Evolutionary conservation across 2,329 filamentous ascomycete genomes (phyloP), one percentile per base, ranked within the genome.

Genomic region (Monosporascus sp.): DNA sequence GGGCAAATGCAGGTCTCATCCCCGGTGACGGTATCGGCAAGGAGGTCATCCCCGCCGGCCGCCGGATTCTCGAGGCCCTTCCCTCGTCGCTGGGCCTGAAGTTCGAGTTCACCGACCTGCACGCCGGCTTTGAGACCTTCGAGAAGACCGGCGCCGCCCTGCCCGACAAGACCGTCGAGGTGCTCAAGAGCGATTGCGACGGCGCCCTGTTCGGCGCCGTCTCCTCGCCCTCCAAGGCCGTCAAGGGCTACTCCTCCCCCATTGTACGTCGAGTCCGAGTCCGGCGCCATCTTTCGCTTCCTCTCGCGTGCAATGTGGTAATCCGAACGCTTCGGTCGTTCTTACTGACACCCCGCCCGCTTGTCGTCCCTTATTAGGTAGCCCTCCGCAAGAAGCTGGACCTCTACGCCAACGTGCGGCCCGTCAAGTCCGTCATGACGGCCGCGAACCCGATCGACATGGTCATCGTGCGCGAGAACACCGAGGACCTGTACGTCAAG

Each of bases 381-480:
- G 94, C 92, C 48, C 87, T 99, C 61, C 91, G 94, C 78, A 99
- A 97, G 81, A 86, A 85, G 67, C 86, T 99, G 63, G 87, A 94
- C 72, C 86, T 99, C 54, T 99, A 96, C 75, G 94, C 94, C 76
- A 99, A 99, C 71, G 92, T 99, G 49, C 89, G 94, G 38, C 93
- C 93, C 51, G 94, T 97, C 71, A 97, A 97, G 79, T 88, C 88
- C 46, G 84, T 90, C 59, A 68, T 78, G 58, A 87, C 84, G 36
- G 81, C 83, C 52, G 63, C 73, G 46, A 81, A 79, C 65, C 87
- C 88, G 59, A 91, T 97, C 67, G 94, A 99, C 76, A 87, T 99
- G 72, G 94, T 99, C 67, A 99, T 97, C 66, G 94, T 97, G 52
- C 90, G 94, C 61, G 94, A 99, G 76, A 99, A 99, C 79, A 99